A percentile compares a stretch with the other conserved stretches of the same genome.
phyloP scores from a whole-genome alignment of 116 monocot species.

The Phalaenopsis hybrid region DNA sequence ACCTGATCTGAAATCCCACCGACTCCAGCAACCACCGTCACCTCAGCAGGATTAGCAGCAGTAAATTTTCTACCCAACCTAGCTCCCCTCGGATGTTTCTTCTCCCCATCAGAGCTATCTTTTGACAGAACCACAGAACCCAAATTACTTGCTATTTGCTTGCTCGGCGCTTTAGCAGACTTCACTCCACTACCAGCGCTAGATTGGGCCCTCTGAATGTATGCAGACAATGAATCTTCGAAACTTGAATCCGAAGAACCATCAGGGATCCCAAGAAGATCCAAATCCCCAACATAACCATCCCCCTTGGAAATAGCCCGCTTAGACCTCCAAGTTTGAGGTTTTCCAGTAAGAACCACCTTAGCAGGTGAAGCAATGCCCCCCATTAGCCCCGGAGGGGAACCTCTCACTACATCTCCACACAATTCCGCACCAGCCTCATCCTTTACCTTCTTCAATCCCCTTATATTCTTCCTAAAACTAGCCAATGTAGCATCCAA shows the following conservation, averaged over 20 bases:
- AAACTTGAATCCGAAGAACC: conserved; percentile 25
- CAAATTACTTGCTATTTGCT: neutral
- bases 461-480: conserved; percentile 67
- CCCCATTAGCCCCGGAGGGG: neutral
- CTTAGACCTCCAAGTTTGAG: conserved; percentile 22
- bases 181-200: neutral
- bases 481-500: conserved; percentile 70
- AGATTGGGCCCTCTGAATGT: conserved; percentile 34
- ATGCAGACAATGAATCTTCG: conserved; percentile 46
- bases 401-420: conserved; percentile 2
- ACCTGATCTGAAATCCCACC: conserved; percentile 8
- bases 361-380: conserved; percentile 1
- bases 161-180: neutral
- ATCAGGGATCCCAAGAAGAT: conserved; percentile 3
- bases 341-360: neutral
- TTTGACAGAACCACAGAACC: neutral
- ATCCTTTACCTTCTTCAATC: conserved; percentile 37
- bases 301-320: conserved; percentile 19
- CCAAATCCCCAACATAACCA: conserved; percentile 4
- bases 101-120: conserved; percentile 5
- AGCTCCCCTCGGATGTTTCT: neutral
- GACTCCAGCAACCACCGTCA: neutral
- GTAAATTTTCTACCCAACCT: conserved; percentile 16
- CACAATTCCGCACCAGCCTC: conserved; percentile 16
- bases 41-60: conserved; percentile 3